Percentiles rank a stretch among this genome's conserved stretches.
These are phyloP conservation scores for Pichia inconspicua DNA, from an alignment of 1,139 yeast genomes.

Conservation along the genomic window DNA sequence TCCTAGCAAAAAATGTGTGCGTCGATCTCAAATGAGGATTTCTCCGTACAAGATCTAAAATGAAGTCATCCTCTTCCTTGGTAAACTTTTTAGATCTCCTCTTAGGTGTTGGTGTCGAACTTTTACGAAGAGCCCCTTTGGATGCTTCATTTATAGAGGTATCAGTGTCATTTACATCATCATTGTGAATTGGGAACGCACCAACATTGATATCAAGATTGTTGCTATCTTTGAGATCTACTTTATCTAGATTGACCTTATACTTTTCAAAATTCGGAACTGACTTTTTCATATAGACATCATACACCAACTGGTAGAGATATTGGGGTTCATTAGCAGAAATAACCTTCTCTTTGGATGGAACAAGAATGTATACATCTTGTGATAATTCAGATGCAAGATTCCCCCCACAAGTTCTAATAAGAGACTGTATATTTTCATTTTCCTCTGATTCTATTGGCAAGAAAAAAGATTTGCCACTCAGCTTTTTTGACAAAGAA, in stretches of 20 bases:
- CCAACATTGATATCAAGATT: constrained; percentile 20
- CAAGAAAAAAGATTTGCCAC: constrained; percentile 16
- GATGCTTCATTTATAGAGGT: neutral
- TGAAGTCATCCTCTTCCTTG: constrained; percentile 52
- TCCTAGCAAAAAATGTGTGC: constrained; percentile 54
- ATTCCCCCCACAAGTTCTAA: constrained; percentile 20
- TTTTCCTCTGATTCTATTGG: constrained; percentile 14
- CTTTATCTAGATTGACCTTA: constrained; percentile 5
- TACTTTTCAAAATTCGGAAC: constrained; percentile 16
- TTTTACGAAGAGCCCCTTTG: constrained; percentile 2
- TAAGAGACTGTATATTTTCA: constrained; percentile 16
- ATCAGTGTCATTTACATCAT: constrained; percentile 1
- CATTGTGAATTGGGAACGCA: constrained; percentile 10
- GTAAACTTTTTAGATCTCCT: constrained; percentile 37
- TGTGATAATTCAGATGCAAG: constrained; percentile 7
- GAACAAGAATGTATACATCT: constrained; percentile 15
- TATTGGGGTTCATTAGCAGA: constrained; percentile 15
- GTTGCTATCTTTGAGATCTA: neutral
- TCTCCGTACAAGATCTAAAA: constrained; percentile 56
- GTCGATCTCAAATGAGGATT: constrained; percentile 61
- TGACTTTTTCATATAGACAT: constrained; percentile 14
- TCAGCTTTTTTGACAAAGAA: neutral
- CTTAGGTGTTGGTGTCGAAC: constrained; percentile 2
- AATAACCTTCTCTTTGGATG: constrained; percentile 12
- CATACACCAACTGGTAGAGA: constrained; percentile 18